phyloP scores from a whole-genome alignment of 305 asterid species.

The Fraxinus platypoda region DNA sequence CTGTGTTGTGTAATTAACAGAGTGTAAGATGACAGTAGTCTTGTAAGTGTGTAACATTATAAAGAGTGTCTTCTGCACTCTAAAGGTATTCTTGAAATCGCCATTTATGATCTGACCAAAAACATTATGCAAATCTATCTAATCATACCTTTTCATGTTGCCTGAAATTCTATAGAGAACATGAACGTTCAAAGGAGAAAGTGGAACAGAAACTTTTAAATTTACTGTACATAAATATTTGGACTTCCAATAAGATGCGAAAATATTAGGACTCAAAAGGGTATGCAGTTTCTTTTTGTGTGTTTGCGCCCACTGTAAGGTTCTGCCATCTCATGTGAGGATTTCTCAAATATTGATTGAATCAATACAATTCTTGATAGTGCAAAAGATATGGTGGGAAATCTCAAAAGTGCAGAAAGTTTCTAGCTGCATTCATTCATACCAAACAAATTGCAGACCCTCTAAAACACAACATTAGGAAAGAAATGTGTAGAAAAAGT shows the following conservation, averaged over 20 bases:
- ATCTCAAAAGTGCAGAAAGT: neutral
- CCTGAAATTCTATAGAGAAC: neutral
- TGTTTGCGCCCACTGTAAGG: neutral
- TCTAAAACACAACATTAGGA: neutral
- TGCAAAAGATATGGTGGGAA: neutral
- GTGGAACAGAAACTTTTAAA: neutral
- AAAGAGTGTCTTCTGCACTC: neutral
- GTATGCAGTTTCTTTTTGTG: neutral
- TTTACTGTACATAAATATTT: neutral
- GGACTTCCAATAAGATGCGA: neutral
- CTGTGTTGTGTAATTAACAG: neutral
- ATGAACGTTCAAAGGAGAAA: neutral
- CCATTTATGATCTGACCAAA: neutral
- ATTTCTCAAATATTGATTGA: neutral
- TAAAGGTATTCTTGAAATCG: neutral
- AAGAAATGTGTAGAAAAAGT: neutral
- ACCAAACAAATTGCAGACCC: slow-evolving; percentile 2
- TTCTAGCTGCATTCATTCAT: neutral
- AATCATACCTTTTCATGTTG: neutral
- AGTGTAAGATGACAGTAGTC: neutral
- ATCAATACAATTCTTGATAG: neutral
- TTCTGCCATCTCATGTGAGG: neutral
- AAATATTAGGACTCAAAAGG: neutral
- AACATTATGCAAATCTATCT: neutral
- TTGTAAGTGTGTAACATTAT: neutral